phyloP scores from a whole-genome alignment of 2,329 filamentous ascomycete species.

The Akanthomyces muscarius region DNA sequence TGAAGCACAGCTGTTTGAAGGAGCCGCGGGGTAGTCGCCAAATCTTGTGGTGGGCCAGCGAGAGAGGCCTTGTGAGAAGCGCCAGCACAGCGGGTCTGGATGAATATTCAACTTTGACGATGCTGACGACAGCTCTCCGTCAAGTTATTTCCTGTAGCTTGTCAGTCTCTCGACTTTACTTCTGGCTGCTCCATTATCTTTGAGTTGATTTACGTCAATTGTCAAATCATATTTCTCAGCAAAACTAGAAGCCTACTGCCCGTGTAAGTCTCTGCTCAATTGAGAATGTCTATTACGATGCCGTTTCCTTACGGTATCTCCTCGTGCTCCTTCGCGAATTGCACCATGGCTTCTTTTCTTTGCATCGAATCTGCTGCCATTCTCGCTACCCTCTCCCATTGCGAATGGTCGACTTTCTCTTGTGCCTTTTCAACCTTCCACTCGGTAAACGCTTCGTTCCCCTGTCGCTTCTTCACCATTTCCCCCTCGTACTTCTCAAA shows the following conservation, averaged over 20 bases:
- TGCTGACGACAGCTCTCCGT: background rate
- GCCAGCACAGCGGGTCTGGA: background rate
- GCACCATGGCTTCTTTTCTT: constrained; percentile 7
- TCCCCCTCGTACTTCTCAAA: constrained; percentile 46
- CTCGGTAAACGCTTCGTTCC: constrained; percentile 37
- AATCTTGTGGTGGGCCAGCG: background rate
- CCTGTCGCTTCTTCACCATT: constrained; percentile 36
- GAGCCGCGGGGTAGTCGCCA: constrained; percentile 9
- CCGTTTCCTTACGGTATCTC: background rate
- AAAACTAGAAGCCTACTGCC: background rate
- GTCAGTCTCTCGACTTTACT: background rate
- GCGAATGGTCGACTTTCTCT: constrained; percentile 27
- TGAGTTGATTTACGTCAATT: no score
- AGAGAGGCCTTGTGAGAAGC: background rate
- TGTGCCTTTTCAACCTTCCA: constrained; percentile 37
- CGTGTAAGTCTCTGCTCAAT: background rate
- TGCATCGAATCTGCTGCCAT: constrained; percentile 26
- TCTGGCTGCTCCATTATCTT: no score
- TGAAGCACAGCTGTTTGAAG: constrained; percentile 1
- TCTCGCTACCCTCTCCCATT: constrained; percentile 27
- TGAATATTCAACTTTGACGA: background rate
- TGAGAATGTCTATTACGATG: no score
- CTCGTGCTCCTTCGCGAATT: background rate
- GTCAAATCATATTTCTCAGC: background rate
- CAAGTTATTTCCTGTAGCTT: background rate